Conservation (phyloP, 1,139 yeast genomes). For the Hansenula sp. region DNA sequence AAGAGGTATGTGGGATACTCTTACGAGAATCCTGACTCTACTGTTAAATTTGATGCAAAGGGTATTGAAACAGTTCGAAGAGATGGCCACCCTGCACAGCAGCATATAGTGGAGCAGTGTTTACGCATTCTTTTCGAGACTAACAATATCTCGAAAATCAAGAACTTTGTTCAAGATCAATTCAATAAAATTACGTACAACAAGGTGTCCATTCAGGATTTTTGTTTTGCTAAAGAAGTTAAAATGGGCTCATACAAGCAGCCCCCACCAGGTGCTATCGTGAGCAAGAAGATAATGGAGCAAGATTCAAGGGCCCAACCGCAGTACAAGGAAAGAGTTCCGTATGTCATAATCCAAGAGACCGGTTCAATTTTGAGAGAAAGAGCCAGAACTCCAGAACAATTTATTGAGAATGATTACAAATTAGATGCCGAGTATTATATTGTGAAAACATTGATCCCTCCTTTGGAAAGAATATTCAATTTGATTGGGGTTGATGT, state of each 20-base stretch:
- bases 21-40: slow-evolving; percentile 48
- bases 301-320: slow-evolving; percentile 76
- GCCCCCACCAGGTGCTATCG: slow-evolving; percentile 89
- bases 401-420: slow-evolving; percentile 45
- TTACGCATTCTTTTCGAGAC: slow-evolving; percentile 69
- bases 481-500: slow-evolving; percentile 81
- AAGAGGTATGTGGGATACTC: slow-evolving; percentile 88
- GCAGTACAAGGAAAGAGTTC: slow-evolving; percentile 84
- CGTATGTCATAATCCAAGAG: slow-evolving; percentile 77
- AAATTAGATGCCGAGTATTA: slow-evolving; percentile 80
- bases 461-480: slow-evolving; percentile 85
- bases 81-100: slow-evolving; percentile 94
- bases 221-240: slow-evolving; percentile 91
- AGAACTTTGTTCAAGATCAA: slow-evolving; percentile 57
- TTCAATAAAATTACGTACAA: slow-evolving; percentile 63
- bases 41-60: slow-evolving; percentile 84
- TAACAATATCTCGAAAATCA: slow-evolving; percentile 65
- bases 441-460: slow-evolving; percentile 75
- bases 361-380: slow-evolving; percentile 68
- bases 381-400: slow-evolving; percentile 77
- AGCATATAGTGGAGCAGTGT: slow-evolving; percentile 70
- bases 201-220: slow-evolving; percentile 69
- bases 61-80: slow-evolving; percentile 93
- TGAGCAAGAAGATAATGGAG: slow-evolving; percentile 59
- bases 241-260: slow-evolving; percentile 78